Evolutionary conservation across 176 grass and related monocot species (phyloP).

Genomic region (Rhynchospora pubera): DNA sequence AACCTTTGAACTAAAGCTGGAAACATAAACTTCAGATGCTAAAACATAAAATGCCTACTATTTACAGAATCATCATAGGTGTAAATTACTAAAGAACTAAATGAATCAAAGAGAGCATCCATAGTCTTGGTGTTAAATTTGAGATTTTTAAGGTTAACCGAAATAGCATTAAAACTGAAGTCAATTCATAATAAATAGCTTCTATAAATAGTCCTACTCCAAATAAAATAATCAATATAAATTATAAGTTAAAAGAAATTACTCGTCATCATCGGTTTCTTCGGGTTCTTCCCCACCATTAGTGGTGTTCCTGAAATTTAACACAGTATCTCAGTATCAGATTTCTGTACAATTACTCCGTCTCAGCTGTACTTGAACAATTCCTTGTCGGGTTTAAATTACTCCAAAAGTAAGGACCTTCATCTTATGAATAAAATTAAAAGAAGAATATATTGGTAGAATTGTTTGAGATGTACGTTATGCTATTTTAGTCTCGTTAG

Average conservation of each 20-base stretch:
- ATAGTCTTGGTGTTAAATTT: background rate
- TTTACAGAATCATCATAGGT: too few species aligned
- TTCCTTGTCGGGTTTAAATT: background rate
- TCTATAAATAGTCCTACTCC: background rate
- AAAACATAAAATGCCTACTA: background rate
- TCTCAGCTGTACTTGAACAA: background rate
- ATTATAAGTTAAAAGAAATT: background rate
- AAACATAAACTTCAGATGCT: background rate
- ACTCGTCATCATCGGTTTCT: constrained; percentile 47
- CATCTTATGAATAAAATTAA: background rate
- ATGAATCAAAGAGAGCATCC: too few species aligned
- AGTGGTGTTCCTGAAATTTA: constrained; percentile 25
- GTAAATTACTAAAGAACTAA: too few species aligned
- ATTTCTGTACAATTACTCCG: background rate
- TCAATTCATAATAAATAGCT: background rate
- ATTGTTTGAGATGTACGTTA: too few species aligned
- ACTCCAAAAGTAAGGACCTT: background rate
- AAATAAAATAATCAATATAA: background rate
- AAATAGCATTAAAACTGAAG: background rate
- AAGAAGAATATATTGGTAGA: too few species aligned
- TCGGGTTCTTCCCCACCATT: constrained; percentile 38
- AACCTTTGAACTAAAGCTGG: background rate
- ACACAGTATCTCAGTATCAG: background rate
- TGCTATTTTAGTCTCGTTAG: background rate
- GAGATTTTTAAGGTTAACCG: background rate